Base-by-base conservation (phyloP, 2,329 filamentous ascomycete species). In the Claviceps paspali region DNA sequence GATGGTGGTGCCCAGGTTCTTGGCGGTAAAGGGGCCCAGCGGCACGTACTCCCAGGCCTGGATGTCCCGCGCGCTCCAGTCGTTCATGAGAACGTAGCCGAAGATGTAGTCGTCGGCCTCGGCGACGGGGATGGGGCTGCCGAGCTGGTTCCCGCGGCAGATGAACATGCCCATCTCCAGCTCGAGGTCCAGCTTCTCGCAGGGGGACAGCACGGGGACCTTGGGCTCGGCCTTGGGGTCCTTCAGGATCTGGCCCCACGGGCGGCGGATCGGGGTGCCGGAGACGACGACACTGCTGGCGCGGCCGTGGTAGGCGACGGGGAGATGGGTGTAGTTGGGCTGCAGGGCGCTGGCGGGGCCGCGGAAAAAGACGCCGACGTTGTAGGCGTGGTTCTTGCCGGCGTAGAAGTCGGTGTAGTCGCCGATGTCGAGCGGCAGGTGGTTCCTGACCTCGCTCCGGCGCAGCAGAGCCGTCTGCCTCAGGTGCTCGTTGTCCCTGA, bases 361-460 rank as follows among this genome's bases (percentile, higher is more conserved):
- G 24, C 83, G 73, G 59, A 88, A 85, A 17, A 87, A 66, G 1
- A 73, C 68, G 4, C 81, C 82, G 7, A 82, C 65, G 46, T 60
- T 61, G 62, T 76, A 81, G 5, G 83, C 83, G 56, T 91, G 83
- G 51, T 87, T 79, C 48, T 79, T 61, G 34, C 83, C 82, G 11
- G 79, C 83, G 51, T 83, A 91, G 60, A 88, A 91, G 52, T 91
- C 83, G 2, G 82, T 84, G 53, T 88, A 88, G 52, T 88, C 83
- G 23, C 82, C 80, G 48, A 88, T 83, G 27, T 70, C 63, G 64
- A 91, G 73, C 1, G 83, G 83, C 1, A 88, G 49, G 45, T 87
- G 82, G 49, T 70, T 79, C 42, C 63, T 68, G n/a, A 78, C 70
- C 4, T 70, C 67, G 22, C 53, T 33, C 1, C 49, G 39, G 6